phyloP scores from a whole-genome alignment of 2,329 filamentous ascomycete genomes.

The Talaromyces sp. region DNA sequence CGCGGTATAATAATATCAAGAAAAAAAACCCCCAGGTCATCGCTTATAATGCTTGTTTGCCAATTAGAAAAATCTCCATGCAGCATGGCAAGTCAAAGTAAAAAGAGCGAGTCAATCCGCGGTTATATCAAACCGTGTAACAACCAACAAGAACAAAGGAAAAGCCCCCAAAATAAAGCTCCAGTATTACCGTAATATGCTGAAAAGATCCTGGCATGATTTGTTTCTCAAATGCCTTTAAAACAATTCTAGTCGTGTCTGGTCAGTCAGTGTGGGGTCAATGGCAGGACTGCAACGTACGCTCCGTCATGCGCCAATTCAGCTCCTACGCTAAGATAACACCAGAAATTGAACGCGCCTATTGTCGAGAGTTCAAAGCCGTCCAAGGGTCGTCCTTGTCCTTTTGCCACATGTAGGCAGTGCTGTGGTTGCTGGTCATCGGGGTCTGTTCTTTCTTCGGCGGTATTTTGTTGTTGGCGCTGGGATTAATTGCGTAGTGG shows the following conservation, averaged over 20 bases:
- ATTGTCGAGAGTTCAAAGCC: not conserved
- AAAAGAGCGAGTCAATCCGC: not conserved
- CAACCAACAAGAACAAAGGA: not conserved
- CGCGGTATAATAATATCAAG: not conserved
- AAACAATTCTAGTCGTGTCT: not conserved
- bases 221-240: not conserved
- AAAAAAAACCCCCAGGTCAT: not conserved
- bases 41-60: not conserved
- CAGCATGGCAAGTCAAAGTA: not conserved
- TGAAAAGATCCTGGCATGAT: not conserved
- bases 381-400: not conserved
- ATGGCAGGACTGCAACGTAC: not conserved
- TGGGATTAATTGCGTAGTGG: not conserved
- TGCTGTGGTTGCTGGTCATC: not conserved
- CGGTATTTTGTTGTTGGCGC: not conserved
- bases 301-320: not conserved
- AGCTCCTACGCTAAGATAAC: not conserved
- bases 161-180: not conserved
- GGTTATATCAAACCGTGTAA: not conserved
- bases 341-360: not conserved
- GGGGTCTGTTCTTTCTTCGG: not conserved
- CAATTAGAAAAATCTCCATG: not conserved
- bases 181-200: not conserved
- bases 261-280: not conserved
- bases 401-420: not conserved